Evolutionary conservation across 345 rosid species (phyloP).

Genomic region (Capsella bursapastoris): DNA sequence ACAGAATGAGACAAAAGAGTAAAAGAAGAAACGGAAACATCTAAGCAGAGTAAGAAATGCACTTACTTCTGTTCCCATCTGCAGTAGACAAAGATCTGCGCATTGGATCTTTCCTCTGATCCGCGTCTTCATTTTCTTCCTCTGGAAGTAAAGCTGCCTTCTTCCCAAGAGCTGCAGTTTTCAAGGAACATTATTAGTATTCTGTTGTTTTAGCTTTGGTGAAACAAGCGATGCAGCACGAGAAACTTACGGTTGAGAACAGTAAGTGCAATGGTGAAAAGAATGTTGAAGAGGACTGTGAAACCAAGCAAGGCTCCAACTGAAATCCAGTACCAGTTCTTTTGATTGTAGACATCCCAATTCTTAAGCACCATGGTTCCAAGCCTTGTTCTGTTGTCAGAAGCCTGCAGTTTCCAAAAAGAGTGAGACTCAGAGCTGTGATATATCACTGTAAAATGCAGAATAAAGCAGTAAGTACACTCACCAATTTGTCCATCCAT

Average conservation of each 20-base stretch:
- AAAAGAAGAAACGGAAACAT: background rate
- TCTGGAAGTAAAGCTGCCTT: constrained; percentile 63
- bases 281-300: constrained; percentile 69
- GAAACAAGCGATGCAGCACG: background rate
- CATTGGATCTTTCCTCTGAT: constrained; percentile 34
- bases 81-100: constrained; percentile 48
- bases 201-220: background rate
- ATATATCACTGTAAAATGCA: constrained; percentile 1
- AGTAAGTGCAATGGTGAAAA: constrained; percentile 70
- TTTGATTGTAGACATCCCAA: constrained; percentile 54
- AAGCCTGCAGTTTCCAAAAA: constrained; percentile 48
- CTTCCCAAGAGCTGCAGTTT: constrained; percentile 66
- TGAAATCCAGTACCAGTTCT: constrained; percentile 85
- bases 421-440: background rate
- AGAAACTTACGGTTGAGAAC: constrained; percentile 66
- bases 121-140: constrained; percentile 49
- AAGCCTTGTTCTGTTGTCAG: constrained; percentile 47
- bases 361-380: constrained; percentile 61
- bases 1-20: constrained; percentile 20
- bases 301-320: constrained; percentile 72
- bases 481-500: constrained; percentile 51
- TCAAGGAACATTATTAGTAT: background rate
- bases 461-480: constrained; percentile 35
- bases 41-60: constrained; percentile 13
- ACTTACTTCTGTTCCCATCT: constrained; percentile 49